Evolutionary conservation across 805 yeast genomes (phyloP), one percentile per base, ranked within the genome.

Genomic region (Pichia paraexigua): DNA sequence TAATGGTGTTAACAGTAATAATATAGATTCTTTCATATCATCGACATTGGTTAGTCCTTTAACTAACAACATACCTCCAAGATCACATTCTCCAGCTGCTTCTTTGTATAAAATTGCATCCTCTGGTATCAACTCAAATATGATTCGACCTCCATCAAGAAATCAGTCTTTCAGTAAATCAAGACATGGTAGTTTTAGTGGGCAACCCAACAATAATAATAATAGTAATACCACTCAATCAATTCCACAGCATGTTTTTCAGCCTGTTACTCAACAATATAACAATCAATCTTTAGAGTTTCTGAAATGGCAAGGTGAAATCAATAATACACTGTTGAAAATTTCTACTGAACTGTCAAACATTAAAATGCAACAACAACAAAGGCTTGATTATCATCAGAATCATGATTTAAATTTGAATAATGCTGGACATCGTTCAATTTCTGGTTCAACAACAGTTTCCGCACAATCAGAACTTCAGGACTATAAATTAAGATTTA

Each of bases 301-400:
- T 53, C 66, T 71, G 42, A 70, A 67, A 45, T 78, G 83, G 83
- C 82, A 77, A 59, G 71, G 70, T 32, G 82, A 78, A 50, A 74
- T 78, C 46, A 78, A 77, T 54, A 57, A 70, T 46, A 67, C 79
- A 9, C 65, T 79, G 49, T 70, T 68, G 53, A 71, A 72, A 58
- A 69, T 79, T 41, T 68, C 75, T 18, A 63, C 69, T 48, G 82
- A 78, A 47, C 53, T 68, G 18, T 56, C 63, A 8, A 59, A 54
- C 39, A 41, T 62, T 50, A 47, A 51, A 35, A 5, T 32, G 21
- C 42, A 43, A 17, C n/a, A 48, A 4, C 17, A 41, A 24, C 25
- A 24, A 24, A 4, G 7, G 7, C 25, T 24, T 32, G 2, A 10
- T 18, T 12, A 13, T n/a, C 20, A 35, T n/a, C 39, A 35, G 7